Base-by-base conservation (phyloP, 768 basidiomycete species). In the Suillus alpinus region DNA sequence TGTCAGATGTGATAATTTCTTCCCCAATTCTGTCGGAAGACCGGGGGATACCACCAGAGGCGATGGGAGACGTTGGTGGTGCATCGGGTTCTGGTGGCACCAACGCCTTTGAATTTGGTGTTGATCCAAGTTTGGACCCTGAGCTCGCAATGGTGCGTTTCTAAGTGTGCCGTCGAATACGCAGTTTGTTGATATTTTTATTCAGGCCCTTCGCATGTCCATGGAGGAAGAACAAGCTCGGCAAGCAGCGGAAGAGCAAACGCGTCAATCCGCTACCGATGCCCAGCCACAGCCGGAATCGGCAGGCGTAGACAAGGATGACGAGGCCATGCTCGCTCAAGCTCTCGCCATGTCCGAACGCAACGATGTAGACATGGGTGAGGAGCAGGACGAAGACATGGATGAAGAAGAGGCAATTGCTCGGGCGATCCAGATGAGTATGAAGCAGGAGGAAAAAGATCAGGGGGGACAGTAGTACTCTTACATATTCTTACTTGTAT, bases 101-200 rank as follows among this genome's bases (percentile, higher is more conserved):
- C 29, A 81, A 79, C 53, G 79, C 79, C 67, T 94, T 92, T 66
- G 93, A 93, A 69, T 95, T 94, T 66, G 92, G 92, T 56, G 88
- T 99, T 5, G 97, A 98, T 74, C 96, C 97, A 4, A 93, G 86
- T 71, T 81, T 98, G 62, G 96, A 98, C 71, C 96, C 96, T 0
- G 96, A 98, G 73, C 81, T 99, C 51, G 96, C 97, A 2, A 94
- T 98, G 94, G 95, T 94, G 59, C 62, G 83, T 73, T 26, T 56
- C 6, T 43, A 9, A 16, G 39, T 52, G 36, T 60, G n/a, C 23
- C 46, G 23, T 44, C 36, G 41, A 46, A 23, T 4, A 50, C 65
- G 32, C 62, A 58, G 5, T 32, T 23, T 51, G 36, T 37, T 16
- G 37, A 50, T 41, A 10, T 58, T 18, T 12, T 18, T 46, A 43